Conservation (phyloP, 2,329 filamentous ascomycete species). For the Ophiostoma pallidulum region DNA sequence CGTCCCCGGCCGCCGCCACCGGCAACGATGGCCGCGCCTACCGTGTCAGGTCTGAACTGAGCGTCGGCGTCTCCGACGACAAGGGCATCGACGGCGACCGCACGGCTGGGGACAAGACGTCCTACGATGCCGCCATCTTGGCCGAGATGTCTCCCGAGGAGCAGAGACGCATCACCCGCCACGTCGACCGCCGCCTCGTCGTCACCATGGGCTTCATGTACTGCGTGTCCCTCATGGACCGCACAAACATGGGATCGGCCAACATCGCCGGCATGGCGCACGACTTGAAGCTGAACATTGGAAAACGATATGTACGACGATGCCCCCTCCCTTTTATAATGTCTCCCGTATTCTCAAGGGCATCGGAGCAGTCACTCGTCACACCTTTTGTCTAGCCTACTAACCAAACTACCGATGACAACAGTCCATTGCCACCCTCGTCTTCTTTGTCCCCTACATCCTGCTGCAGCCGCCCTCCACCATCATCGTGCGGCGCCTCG, state of each 20-base stretch:
- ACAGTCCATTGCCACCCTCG: conserved; percentile 56
- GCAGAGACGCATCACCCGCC: conserved; percentile 57
- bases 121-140: conserved; percentile 19
- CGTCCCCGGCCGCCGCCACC: not conserved
- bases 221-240: conserved; percentile 68
- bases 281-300: conserved; percentile 35
- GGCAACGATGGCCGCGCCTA: no score
- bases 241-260: conserved; percentile 65
- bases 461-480: conserved; percentile 64
- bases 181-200: conserved; percentile 58
- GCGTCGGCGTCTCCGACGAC: conserved; percentile 6
- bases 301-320: conserved; percentile 35
- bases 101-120: no score
- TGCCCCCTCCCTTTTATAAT: not conserved
- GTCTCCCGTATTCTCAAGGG: no score
- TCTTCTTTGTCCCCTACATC: conserved; percentile 68
- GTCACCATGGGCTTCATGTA: conserved; percentile 57
- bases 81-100: not conserved
- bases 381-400: no score
- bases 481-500: conserved; percentile 56
- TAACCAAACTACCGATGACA: no score
- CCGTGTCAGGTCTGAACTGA: conserved; percentile 18
- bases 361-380: no score
- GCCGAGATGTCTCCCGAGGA: conserved; percentile 49
- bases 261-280: conserved; percentile 56